These are phyloP conservation scores for Paratinospora sagittata DNA, from an alignment of 164 flowering plant species.

Conservation along the genomic window DNA sequence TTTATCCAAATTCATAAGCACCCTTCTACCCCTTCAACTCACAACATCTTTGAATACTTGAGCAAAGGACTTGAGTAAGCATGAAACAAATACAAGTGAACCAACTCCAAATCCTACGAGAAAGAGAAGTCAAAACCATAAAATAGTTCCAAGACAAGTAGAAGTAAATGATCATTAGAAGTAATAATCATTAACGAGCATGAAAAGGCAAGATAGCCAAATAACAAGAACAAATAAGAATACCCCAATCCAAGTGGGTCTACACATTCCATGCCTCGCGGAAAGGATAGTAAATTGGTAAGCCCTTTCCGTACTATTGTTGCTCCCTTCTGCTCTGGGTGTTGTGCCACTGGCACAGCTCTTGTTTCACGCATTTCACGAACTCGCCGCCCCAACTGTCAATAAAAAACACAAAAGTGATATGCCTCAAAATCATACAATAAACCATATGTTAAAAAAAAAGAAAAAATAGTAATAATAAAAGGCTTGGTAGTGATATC, in stretches of 20 bases:
- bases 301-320: conserved; percentile 48
- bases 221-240: conserved; percentile 10
- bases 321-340: conserved; percentile 49
- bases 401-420: conserved; percentile 12
- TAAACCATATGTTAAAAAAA: background rate
- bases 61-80: background rate
- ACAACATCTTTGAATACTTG: background rate
- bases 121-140: background rate
- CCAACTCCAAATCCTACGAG: background rate
- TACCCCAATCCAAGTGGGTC: conserved; percentile 99
- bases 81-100: background rate
- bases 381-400: conserved; percentile 85
- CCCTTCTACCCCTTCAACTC: background rate
- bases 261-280: conserved; percentile 92
- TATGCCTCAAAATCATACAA: background rate
- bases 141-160: background rate
- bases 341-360: conserved; percentile 55
- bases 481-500: background rate
- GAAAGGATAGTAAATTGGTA: conserved; percentile 63
- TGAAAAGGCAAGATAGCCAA: conserved; percentile 1
- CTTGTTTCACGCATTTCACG: conserved; percentile 94
- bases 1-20: background rate
- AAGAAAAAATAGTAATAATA: too few species aligned
- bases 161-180: background rate
- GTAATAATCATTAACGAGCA: background rate